Evolutionary conservation across 306 rosid genomes (phyloP), one percentile per base, ranked within the genome.

Genomic region (Dalbergia cultrata): DNA sequence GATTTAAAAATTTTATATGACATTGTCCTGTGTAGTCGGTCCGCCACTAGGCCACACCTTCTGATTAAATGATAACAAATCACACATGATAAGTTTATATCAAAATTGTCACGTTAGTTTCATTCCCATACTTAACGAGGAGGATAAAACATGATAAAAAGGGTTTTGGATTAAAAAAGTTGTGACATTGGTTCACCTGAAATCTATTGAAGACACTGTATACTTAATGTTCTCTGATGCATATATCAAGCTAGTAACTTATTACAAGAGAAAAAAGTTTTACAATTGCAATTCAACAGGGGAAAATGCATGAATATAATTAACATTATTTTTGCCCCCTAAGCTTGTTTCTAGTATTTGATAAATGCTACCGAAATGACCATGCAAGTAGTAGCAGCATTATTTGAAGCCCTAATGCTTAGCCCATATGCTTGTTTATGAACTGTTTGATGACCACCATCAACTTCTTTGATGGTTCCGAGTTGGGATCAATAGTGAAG

Each of bases 401-500:
- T n/a, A 47, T 22, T 58, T 71, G 68, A 76, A 66, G 16, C 13
- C 6, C 19, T 72, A 65, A 74, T 47, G 39, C 74, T 41, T 71
- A 64, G 59, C 21, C 58, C 0, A 75, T 79, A 81, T 90, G 35
- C 74, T 88, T 68, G n/a, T 84, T 72, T 3, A 92, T 39, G 82
- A 94, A 92, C 3, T 78, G 83, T 52, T 88, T 88, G 77, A 94
- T 65, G 39, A 82, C 7, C 4, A 67, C 39, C 98, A 92, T 94
- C 85, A 90, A 80, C 53, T 75, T 41, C 3, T 84, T 83, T 17
- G 94, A 70, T 26, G 87, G 85, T 49, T 89, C 82, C 3, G 95
- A 87, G 26, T 87, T 52, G 8, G 98, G 98, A 83, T 88, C 47
- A 60, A 92, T 45, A 44, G 97, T 88, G 86, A 94, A 90, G 88